These are phyloP conservation scores for Terfezia claveryi DNA, from an alignment of 495 filamentous ascomycete genomes.

Conservation along the genomic window DNA sequence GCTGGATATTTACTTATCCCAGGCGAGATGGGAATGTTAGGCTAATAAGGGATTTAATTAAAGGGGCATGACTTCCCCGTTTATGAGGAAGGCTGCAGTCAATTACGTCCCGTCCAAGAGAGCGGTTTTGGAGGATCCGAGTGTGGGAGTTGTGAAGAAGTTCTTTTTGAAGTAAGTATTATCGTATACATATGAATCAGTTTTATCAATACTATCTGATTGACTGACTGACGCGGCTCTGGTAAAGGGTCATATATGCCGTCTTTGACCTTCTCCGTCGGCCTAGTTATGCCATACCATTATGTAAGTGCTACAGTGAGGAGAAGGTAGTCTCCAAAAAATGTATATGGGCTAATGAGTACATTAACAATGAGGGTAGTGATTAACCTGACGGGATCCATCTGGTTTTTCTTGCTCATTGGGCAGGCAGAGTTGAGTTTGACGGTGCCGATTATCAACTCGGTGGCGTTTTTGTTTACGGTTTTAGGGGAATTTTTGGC, in stretches of 20 bases:
- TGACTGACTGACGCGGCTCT: no score
- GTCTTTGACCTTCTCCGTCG: slow-evolving; percentile 58
- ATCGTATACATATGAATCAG: slow-evolving; percentile 15
- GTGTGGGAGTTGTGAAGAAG: slow-evolving; percentile 6
- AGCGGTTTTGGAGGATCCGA: slow-evolving; percentile 26
- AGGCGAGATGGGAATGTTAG: not conserved
- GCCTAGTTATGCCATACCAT: slow-evolving; percentile 62
- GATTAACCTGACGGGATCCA: slow-evolving; percentile 76
- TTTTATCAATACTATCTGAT: no score
- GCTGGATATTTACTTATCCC: not conserved
- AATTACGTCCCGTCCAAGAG: slow-evolving; percentile 33
- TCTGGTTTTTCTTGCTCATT: slow-evolving; percentile 95
- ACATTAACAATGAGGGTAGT: slow-evolving; percentile 19
- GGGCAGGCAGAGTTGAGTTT: slow-evolving; percentile 80
- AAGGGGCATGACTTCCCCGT: slow-evolving; percentile 39
- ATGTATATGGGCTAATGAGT: slow-evolving; percentile 2
- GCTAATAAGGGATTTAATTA: not conserved
- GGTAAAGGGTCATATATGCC: slow-evolving; percentile 37
- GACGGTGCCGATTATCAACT: slow-evolving; percentile 88
- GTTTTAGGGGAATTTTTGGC: slow-evolving; percentile 91
- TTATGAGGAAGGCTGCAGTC: slow-evolving; percentile 47
- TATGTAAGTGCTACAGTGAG: slow-evolving; percentile 19
- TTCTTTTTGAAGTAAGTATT: slow-evolving; percentile 19
- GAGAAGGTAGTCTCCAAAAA: not conserved
- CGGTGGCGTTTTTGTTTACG: slow-evolving; percentile 82